A percentile compares a stretch with the other conserved stretches of the same genome.
These are phyloP conservation scores for Penicillium crystallinum DNA, from an alignment of 495 filamentous ascomycete genomes.

Conservation along the genomic window DNA sequence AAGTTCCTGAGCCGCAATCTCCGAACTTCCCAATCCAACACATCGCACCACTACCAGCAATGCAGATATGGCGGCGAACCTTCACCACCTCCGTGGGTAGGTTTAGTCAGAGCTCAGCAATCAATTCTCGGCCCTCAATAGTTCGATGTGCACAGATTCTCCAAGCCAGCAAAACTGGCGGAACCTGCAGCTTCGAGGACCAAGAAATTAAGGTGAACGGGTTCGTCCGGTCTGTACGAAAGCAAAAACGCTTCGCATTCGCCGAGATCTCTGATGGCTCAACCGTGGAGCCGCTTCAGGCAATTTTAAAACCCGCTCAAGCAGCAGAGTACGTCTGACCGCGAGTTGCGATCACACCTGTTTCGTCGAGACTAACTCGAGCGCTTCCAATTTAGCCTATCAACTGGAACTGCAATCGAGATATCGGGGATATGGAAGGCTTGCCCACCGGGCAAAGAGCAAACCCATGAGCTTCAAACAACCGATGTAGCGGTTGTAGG, in stretches of 20 bases:
- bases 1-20: constrained; percentile 18
- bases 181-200: constrained; percentile 30
- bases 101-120: constrained; percentile 20
- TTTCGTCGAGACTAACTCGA: constrained; percentile 5
- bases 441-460: constrained; percentile 61
- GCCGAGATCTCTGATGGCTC: constrained; percentile 87
- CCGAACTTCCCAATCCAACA: constrained; percentile 16
- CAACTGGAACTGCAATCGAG: constrained; percentile 72
- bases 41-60: constrained; percentile 22
- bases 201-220: constrained; percentile 62
- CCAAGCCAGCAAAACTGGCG: constrained; percentile 23
- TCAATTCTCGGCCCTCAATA: constrained; percentile 12
- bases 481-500: constrained; percentile 66
- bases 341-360: neutral
- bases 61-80: constrained; percentile 43
- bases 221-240: constrained; percentile 77
- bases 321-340: constrained; percentile 63
- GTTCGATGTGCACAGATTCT: constrained; percentile 40
- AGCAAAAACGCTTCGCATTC: constrained; percentile 79
- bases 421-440: constrained; percentile 75
- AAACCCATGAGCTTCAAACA: constrained; percentile 77
- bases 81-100: constrained; percentile 38
- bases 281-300: constrained; percentile 72
- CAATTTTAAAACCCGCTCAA: constrained; percentile 67
- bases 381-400: constrained; percentile 50